Evolutionary conservation across 2,329 filamentous ascomycete genomes (phyloP), one percentile per base, ranked within the genome.

Genomic region (Periconia sp.): DNA sequence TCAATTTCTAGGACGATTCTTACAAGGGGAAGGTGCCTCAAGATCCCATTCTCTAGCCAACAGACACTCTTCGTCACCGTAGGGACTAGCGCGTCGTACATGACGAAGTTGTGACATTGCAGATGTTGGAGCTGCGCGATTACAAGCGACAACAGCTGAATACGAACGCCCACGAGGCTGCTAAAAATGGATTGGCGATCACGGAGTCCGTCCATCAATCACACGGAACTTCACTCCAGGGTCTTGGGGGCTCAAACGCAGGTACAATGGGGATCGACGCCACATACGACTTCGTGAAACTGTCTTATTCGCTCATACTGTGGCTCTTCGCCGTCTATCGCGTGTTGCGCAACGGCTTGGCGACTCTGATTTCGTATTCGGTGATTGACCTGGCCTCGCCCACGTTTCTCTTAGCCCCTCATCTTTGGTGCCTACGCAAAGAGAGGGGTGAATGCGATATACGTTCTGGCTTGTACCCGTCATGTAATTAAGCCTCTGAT

Each of bases 281-380:
- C 38, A 43, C 37, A 39, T n/a, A 8, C 24, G 19, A n/a, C 23
- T 13, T 21, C 16, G n/a, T 13, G 13, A 21, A 41, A 21, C 2
- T 3, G n/a, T 22, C 18, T 40, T 21, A 40, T 50, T 46, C 24
- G 46, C 23, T 19, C 28, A 32, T 24, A 18, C 8, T 33, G 35
- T 37, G 35, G 28, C 31, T 39, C 18, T 29, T 39, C 17, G 26
- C 25, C 15, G 17, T 39, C 12, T 24, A 29, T 31, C 41, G 40
- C 40, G 22, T 43, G 39, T 9, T 18, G 33, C 25, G 36, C 28
- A 6, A 43, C 33, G 16, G 11, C 41, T 32, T 34, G 30, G 36
- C 41, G 34, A 29, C 18, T 40, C 40, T 26, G 38, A 34, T 23
- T 23, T 52, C 52, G 52, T 55, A 48, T 52, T 40, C 52, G 52